phyloP scores from a whole-genome alignment of 169 alveolate genomes.

The Theileria annulata region DNA sequence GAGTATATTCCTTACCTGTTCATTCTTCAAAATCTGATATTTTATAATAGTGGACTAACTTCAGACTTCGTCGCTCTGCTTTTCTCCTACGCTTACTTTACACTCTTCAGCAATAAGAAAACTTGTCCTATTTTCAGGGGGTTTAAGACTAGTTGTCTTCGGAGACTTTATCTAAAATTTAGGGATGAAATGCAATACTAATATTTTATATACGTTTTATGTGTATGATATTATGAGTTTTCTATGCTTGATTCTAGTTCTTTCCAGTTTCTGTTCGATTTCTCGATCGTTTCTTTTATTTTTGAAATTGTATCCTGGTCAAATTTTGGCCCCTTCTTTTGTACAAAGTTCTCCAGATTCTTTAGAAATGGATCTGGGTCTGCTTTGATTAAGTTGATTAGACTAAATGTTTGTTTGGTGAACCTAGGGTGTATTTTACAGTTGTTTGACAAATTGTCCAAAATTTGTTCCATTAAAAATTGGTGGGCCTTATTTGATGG shows the following conservation, averaged over 20 bases:
- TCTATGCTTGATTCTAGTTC: background rate
- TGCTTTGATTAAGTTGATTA: conserved; percentile 3
- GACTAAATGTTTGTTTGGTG: conserved; percentile 3
- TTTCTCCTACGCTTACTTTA: conserved; percentile 43
- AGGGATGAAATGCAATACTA: conserved; percentile 9
- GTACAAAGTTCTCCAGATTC: background rate
- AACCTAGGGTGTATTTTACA: background rate
- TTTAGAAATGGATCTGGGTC: conserved; percentile 14
- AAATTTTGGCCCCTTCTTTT: background rate
- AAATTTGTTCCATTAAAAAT: conserved; percentile 5
- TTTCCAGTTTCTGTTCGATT: background rate
- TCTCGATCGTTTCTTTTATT: background rate
- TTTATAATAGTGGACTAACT: conserved; percentile 63
- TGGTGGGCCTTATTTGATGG: background rate
- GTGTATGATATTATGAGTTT: background rate
- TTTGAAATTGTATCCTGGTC: background rate
- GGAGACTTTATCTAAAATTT: background rate
- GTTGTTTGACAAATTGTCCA: background rate
- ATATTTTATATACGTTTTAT: background rate
- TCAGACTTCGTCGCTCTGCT: conserved; percentile 58
- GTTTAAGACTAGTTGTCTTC: background rate
- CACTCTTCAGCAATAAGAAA: background rate
- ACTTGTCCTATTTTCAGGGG: background rate
- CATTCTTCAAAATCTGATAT: conserved; percentile 69
- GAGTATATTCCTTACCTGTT: conserved; percentile 72